phyloP scores from a whole-genome alignment of 1,284 basidiomycete genomes.

The Rhodotorula sp. region DNA sequence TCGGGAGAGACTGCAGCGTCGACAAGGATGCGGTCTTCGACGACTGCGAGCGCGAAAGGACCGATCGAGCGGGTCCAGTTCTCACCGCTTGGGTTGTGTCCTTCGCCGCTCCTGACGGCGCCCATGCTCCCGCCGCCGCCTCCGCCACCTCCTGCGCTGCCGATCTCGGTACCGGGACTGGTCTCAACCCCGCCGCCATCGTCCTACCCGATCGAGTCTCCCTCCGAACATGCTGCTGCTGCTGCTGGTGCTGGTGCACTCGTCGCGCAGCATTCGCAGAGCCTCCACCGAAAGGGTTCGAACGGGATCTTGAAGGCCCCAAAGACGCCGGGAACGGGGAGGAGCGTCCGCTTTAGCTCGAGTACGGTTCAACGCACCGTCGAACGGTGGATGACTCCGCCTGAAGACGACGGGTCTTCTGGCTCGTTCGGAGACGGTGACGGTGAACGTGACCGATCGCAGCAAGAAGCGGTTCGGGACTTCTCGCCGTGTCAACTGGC shows the following conservation, averaged over 20 bases:
- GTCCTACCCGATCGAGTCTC: neutral
- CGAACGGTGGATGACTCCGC: slow-evolving; percentile 1
- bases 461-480: neutral
- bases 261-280: neutral
- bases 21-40: neutral
- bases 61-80: slow-evolving; percentile 26
- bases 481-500: neutral
- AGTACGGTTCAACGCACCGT: slow-evolving; percentile 7
- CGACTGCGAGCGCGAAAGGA: neutral
- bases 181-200: neutral
- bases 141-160: neutral
- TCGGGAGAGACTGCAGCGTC: neutral
- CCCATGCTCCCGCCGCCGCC: slow-evolving; percentile 23
- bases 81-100: slow-evolving; percentile 36
- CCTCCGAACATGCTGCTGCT: neutral
- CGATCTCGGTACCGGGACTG: neutral
- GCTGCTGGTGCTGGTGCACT: no score
- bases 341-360: slow-evolving; percentile 33
- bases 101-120: slow-evolving; percentile 28
- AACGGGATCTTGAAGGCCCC: slow-evolving; percentile 33
- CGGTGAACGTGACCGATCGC: neutral
- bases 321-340: slow-evolving; percentile 34
- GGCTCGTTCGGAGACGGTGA: neutral
- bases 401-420: neutral
- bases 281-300: neutral